These are phyloP conservation scores for Auricularia auricula-judae DNA, from an alignment of 768 basidiomycete genomes.

Conservation along the genomic window DNA sequence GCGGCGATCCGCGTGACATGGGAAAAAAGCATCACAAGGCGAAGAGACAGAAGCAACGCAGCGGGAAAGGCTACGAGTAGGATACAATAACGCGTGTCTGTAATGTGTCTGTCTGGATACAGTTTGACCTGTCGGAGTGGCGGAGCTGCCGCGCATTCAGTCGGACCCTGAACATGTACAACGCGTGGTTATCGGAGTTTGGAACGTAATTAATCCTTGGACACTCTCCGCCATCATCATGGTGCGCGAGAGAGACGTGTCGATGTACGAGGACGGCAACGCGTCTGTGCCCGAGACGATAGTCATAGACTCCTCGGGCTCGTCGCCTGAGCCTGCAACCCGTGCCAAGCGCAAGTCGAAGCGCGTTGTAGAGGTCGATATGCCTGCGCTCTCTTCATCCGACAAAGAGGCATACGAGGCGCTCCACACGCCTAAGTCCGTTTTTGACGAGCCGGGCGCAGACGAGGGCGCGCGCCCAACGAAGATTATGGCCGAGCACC, in stretches of 20 bases:
- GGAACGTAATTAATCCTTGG: background rate
- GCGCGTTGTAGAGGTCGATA: background rate
- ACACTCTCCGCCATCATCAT: background rate
- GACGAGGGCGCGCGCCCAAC: background rate
- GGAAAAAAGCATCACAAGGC: constrained; percentile 31
- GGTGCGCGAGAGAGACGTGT: background rate
- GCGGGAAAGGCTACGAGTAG: constrained; percentile 85
- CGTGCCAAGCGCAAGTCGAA: background rate
- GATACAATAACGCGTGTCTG: background rate
- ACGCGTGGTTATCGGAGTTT: no score
- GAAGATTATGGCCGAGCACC: background rate
- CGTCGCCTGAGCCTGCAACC: background rate
- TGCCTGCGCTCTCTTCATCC: background rate
- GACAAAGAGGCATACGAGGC: background rate
- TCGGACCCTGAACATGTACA: no score
- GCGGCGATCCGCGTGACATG: constrained; percentile 52
- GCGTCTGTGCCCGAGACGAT: background rate
- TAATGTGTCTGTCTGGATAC: no score
- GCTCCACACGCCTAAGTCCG: background rate
- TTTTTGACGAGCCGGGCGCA: background rate
- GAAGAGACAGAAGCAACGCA: constrained; percentile 74
- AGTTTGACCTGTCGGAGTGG: no score
- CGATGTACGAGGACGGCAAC: background rate
- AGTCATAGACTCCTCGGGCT: background rate
- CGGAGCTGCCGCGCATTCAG: no score